Evolutionary conservation across 2,329 filamentous ascomycete genomes (phyloP), one percentile per base, ranked within the genome.

Genomic region (Fusarium lateritium): DNA sequence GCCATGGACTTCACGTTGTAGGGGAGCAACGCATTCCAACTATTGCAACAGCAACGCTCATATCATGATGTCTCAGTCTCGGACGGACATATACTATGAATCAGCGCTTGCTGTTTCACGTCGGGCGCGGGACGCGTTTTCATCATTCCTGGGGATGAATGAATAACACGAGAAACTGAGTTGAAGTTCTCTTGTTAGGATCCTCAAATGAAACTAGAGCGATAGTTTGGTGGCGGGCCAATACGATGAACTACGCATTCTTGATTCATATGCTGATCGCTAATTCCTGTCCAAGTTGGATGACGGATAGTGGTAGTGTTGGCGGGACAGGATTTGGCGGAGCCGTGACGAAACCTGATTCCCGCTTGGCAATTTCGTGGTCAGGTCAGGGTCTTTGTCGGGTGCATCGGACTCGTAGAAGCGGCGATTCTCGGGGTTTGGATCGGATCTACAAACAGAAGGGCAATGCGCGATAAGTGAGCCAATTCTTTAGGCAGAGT

Each of bases 1-100:
- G 42, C 36, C 49, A 53, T 43, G 42, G 33, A 26, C 42, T 54
- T 45, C 34, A 28, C 40, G 76, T 77, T 65, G 72, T 61, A 64
- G 44, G 26, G 73, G 74, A 78, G 76, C 74, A 76, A 77, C 74
- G 62, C 77, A 78, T 79, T 78, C 77, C 77, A 75, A 62, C 13
- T 49, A 71, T 68, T 47, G 58, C 40, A 49, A 55, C 49, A 56
- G 49, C 72, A 74, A 73, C 69, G 43, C 39, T 49, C 45, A 61
- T 58, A 56, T 51, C 56, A 63, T 66, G 59, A 38, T 73, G 72
- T 73, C 70, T 74, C 62, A 60, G 66, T 58, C 42, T 70, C 36
- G 40, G 33, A 24, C 24, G 46, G 51, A 19, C 44, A 45, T 38
- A 28, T 44, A 50, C 33, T 26, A 58, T 65, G 45, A 52, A 56